Conservation (phyloP, 768 basidiomycete species). For the Phylloporus rhodoxanthus region DNA sequence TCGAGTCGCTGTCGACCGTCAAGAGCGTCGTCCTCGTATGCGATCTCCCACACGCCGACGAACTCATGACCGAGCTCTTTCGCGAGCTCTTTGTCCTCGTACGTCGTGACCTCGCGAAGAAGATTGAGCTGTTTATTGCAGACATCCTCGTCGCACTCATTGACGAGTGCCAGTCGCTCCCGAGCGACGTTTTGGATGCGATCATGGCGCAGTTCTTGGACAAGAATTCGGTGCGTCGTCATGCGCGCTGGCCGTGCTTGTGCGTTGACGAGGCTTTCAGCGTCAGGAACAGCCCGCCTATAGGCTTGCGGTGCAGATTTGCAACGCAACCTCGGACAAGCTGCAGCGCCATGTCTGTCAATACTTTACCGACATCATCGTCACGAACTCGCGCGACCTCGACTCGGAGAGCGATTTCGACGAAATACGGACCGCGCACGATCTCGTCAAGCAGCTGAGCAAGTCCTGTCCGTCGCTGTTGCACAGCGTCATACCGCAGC, state of each 20-base stretch:
- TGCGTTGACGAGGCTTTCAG: constrained; percentile 29
- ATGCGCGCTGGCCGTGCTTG: not conserved
- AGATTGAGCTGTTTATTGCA: constrained; percentile 78
- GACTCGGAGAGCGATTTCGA: constrained; percentile 54
- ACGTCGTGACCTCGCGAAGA: constrained; percentile 67
- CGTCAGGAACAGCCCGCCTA: constrained; percentile 69
- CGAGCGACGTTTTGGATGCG: constrained; percentile 69
- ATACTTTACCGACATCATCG: constrained; percentile 89
- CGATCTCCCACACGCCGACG: constrained; percentile 83
- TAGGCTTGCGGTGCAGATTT: constrained; percentile 80
- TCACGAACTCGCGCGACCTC: constrained; percentile 47
- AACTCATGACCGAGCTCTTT: constrained; percentile 79
- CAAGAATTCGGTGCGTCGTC: constrained; percentile 58
- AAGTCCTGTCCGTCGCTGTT: constrained; percentile 75
- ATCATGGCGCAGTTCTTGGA: constrained; percentile 84
- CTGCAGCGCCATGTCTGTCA: constrained; percentile 84
- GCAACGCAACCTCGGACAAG: constrained; percentile 77
- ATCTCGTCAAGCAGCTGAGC: constrained; percentile 78
- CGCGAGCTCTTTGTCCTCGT: constrained; percentile 77
- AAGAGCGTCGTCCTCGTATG: constrained; percentile 93
- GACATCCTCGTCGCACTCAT: constrained; percentile 87
- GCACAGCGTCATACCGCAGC: constrained; percentile 85
- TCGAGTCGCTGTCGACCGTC: constrained; percentile 88
- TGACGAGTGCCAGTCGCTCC: constrained; percentile 79
- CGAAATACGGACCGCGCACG: constrained; percentile 72